Conservation (phyloP, 139 green algal species). For the Closterium sp. region DNA sequence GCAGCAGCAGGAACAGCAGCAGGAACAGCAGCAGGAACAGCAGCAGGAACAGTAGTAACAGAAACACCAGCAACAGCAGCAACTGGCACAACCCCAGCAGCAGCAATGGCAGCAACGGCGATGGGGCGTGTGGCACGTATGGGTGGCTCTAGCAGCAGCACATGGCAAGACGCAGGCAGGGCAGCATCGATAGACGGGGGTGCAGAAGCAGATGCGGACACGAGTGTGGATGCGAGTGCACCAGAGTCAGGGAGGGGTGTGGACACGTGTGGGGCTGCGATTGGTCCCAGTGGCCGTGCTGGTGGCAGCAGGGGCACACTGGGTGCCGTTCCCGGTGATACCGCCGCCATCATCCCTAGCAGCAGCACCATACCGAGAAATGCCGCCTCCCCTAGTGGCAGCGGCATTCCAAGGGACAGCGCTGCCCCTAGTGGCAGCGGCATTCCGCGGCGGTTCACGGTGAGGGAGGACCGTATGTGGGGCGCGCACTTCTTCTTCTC, state of each 20-base stretch:
- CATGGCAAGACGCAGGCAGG: not conserved
- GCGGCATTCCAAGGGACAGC: no score
- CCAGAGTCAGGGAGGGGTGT: not conserved
- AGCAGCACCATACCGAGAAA: not conserved
- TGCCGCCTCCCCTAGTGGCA: not conserved
- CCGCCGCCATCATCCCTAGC: not conserved
- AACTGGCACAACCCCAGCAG: not conserved
- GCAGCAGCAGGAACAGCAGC: not conserved
- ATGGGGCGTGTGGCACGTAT: not conserved
- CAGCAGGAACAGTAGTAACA: not conserved
- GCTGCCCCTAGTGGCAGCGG: not conserved
- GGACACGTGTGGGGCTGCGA: not conserved
- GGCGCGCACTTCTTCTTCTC: constrained; percentile 36
- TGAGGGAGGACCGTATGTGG: constrained; percentile 13
- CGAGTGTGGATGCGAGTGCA: not conserved
- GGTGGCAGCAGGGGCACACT: not conserved
- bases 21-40: not conserved
- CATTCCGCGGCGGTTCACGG: not conserved
- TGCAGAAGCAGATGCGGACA: not conserved
- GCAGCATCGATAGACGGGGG: not conserved
- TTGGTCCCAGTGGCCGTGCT: not conserved
- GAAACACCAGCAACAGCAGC: not conserved
- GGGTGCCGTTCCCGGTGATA: not conserved
- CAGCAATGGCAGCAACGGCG: not conserved
- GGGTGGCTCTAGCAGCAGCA: not conserved